Conservation (phyloP, 2,329 filamentous ascomycete genomes). For the Aspergillus brasiliensis region DNA sequence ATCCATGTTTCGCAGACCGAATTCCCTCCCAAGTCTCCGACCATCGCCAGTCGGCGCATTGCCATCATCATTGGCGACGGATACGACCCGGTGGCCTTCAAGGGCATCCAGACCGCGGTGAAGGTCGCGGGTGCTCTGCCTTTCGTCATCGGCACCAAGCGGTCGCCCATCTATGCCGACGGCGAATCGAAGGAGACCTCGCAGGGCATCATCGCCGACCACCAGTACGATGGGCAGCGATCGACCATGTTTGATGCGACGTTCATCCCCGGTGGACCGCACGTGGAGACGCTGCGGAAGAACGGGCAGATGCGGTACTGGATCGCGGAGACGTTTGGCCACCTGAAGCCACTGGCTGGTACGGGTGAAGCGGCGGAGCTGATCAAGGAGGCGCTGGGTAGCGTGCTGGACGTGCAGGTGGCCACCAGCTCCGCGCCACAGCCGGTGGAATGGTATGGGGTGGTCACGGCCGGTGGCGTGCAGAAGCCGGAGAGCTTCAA, state of each 20-base stretch:
- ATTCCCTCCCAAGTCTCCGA: conserved; percentile 63
- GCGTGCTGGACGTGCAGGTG: conserved; percentile 52
- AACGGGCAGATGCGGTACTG: conserved; percentile 75
- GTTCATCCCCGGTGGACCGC: conserved; percentile 71
- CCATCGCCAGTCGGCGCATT: conserved; percentile 70
- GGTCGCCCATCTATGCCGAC: conserved; percentile 65
- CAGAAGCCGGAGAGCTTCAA: conserved; percentile 60
- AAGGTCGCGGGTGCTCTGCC: conserved; percentile 65
- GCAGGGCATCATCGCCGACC: conserved; percentile 65
- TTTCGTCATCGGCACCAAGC: conserved; percentile 70
- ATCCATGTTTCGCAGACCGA: conserved; percentile 66
- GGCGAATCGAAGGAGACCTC: conserved; percentile 44
- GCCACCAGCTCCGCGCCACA: conserved; percentile 50
- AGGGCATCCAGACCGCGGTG: conserved; percentile 65
- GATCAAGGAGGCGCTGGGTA: conserved; percentile 42
- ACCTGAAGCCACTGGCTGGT: conserved; percentile 75
- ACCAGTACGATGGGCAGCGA: conserved; percentile 79
- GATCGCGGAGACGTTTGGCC: conserved; percentile 77
- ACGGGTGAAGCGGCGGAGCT: conserved; percentile 52
- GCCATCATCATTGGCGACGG: conserved; percentile 78
- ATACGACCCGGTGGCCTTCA: conserved; percentile 68
- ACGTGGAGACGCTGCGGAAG: conserved; percentile 63
- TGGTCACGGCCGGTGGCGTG: conserved; percentile 65
- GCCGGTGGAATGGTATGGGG: conserved; percentile 71
- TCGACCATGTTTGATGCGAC: conserved; percentile 77